Base-by-base conservation (phyloP, 1,284 basidiomycete genomes). In the Marasmius oreades region DNA sequence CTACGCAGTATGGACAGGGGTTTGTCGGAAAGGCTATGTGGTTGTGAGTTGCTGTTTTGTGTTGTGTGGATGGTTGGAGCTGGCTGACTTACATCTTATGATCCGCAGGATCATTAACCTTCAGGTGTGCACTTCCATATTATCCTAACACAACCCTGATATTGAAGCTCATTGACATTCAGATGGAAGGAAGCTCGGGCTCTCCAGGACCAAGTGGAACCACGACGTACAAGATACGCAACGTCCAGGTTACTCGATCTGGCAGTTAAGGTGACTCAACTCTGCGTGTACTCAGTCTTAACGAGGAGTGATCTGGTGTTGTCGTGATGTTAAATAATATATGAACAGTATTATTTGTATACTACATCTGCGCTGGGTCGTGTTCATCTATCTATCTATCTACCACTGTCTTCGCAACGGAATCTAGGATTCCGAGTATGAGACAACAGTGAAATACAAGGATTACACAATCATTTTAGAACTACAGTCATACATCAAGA, bases 131-230 rank as follows among this genome's bases (percentile, higher is more conserved):
- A 18, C n/a, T 57, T 37, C 10, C 8, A n/a, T 34, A 8, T 16
- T 23, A 18, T 5, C 23, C 24, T 45, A 26, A 26, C 20, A 26
- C 24, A 36, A n/a, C 14, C 1, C 12, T 18, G 18, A 52, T 39
- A 24, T 37, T 45, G 36, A 23, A 31, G 22, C 53, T 11, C 45
- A 39, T 42, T n/a, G 18, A n/a, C n/a, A n/a, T 33, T 54, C 54
- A 76, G 74, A 77, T 77, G 75, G 76, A 77, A 62, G 75, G 75
- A 5, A 76, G 74, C 55, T 71, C 75, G 5, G 76, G 76, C 11
- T 67, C 71, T 51, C 76, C 75, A 33, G 76, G 76, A 16, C 75
- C 73, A 1, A 66, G 64, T 10, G 70, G 69, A 10, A 70, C 68
- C 8, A 73, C 73, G 7, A 73, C 69, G 2, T 75, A 72, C 59